phyloP scores from a whole-genome alignment of 805 yeast genomes.

The Citeromyces nyonsensis region DNA sequence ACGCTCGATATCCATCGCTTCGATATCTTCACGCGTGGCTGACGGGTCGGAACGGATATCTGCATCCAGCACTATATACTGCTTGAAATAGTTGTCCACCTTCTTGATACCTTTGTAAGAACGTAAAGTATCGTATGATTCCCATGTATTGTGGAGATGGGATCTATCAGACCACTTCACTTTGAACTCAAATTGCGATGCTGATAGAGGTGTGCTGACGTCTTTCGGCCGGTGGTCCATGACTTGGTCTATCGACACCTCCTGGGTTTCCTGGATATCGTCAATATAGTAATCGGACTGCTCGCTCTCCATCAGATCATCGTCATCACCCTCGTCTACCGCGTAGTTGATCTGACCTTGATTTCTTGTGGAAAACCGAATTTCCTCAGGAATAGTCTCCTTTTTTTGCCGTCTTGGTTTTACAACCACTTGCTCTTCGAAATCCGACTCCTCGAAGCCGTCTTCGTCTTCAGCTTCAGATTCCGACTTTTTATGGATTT shows the following conservation, averaged over 20 bases:
- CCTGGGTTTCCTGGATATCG: slow-evolving; percentile 3
- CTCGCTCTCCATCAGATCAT: slow-evolving; percentile 19
- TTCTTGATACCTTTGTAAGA: slow-evolving; percentile 63
- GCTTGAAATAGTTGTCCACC: slow-evolving; percentile 81
- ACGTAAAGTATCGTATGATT: slow-evolving; percentile 38
- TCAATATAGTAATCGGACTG: slow-evolving; percentile 7
- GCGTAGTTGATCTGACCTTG: slow-evolving; percentile 60
- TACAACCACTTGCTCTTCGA: slow-evolving; percentile 21
- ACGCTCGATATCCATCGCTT: slow-evolving; percentile 81
- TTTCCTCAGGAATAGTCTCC: slow-evolving; percentile 21
- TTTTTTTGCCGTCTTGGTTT: slow-evolving; percentile 4
- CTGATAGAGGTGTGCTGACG: slow-evolving; percentile 2
- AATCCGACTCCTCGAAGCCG: slow-evolving; percentile 12
- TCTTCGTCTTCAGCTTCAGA: slow-evolving; percentile 10
- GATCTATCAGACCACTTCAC: slow-evolving; percentile 83
- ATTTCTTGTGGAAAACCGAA: slow-evolving; percentile 71
- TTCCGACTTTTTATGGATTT: slow-evolving; percentile 10
- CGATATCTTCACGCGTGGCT: slow-evolving; percentile 84
- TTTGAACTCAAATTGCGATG: slow-evolving; percentile 34
- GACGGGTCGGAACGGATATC: slow-evolving; percentile 66
- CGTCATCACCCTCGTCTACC: slow-evolving; percentile 49
- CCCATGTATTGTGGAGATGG: slow-evolving; percentile 95
- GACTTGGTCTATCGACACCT: slow-evolving; percentile 18
- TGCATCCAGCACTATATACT: slow-evolving; percentile 54
- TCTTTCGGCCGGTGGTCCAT: slow-evolving; percentile 30